Percentiles rank a stretch among this genome's conserved stretches.
These are phyloP conservation scores for Solidago caesia DNA, from an alignment of 129 eudicot genomes.

Conservation along the genomic window DNA sequence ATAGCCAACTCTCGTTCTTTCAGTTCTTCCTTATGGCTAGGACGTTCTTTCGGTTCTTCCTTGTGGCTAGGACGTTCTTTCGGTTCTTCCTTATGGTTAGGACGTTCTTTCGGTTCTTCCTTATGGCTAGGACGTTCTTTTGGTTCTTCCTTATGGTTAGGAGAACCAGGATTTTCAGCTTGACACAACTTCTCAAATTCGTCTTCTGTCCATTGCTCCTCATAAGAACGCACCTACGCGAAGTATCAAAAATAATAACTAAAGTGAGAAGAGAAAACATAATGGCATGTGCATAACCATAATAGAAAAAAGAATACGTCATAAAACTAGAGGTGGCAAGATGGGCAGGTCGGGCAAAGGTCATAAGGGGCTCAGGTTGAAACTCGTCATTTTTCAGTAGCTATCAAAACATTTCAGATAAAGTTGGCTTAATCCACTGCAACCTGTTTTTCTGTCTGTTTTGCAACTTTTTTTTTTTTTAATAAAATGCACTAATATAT, in stretches of 20 bases:
- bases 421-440: too few species aligned
- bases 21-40: conserved; percentile 46
- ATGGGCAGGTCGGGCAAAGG: neutral
- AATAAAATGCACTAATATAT: too few species aligned
- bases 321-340: neutral
- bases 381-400: neutral
- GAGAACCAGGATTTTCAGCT: conserved; percentile 69
- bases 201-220: conserved; percentile 99
- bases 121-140: conserved; percentile 41
- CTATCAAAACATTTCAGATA: neutral
- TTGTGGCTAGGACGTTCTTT: conserved; percentile 41
- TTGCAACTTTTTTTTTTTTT: neutral
- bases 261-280: conserved; percentile 15
- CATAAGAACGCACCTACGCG: conserved; percentile 91
- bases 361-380: neutral
- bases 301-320: neutral
- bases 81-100: conserved; percentile 47
- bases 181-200: conserved; percentile 91
- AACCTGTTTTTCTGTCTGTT: neutral
- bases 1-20: conserved; percentile 40
- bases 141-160: conserved; percentile 47
- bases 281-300: neutral
- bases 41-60: conserved; percentile 51
- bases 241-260: conserved; percentile 5
- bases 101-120: conserved; percentile 51